Evolutionary conservation across 202 grass and related monocot species (phyloP).

Genomic region (Setaria italica): DNA sequence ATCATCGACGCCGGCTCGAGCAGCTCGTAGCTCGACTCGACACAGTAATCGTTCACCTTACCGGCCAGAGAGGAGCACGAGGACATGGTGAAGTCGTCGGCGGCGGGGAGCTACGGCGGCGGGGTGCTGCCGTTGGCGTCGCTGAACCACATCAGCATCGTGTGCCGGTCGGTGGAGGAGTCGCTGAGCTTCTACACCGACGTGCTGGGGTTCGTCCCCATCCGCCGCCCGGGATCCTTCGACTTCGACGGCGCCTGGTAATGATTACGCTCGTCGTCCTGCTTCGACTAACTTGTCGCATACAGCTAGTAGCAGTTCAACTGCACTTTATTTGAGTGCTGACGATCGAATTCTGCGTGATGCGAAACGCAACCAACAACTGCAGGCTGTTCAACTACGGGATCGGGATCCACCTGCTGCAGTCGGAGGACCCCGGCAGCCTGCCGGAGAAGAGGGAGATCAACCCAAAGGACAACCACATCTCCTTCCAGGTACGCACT

Average conservation of each 20-base stretch:
- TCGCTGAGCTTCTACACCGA: conserved; percentile 85
- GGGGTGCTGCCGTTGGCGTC: conserved; percentile 79
- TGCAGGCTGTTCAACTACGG: conserved; percentile 93
- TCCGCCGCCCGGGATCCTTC: conserved; percentile 76
- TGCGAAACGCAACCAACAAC: too few species aligned
- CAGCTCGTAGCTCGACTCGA: too few species aligned
- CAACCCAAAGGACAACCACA: conserved; percentile 95
- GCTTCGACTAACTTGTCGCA: too few species aligned
- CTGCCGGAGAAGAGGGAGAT: conserved; percentile 79
- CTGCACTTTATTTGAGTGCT: too few species aligned
- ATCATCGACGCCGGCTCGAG: too few species aligned
- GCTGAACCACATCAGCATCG: conserved; percentile 91
- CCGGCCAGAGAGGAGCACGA: too few species aligned
- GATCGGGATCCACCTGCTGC: conserved; percentile 87
- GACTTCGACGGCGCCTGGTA: conserved; percentile 87
- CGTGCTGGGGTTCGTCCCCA: conserved; percentile 81
- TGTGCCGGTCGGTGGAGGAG: conserved; percentile 74
- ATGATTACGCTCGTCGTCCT: too few species aligned
- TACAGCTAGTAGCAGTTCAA: too few species aligned
- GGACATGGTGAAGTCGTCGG: conserved; percentile 39
- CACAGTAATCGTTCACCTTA: too few species aligned
- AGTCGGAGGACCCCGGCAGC: conserved; percentile 56
- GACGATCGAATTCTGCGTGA: background rate
- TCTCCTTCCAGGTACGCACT: conserved; percentile 80
- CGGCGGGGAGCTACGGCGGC: background rate